Evolutionary conservation across 164 flowering plant genomes (phyloP), one percentile per base, ranked within the genome.

Genomic region (Platanus orientalis): DNA sequence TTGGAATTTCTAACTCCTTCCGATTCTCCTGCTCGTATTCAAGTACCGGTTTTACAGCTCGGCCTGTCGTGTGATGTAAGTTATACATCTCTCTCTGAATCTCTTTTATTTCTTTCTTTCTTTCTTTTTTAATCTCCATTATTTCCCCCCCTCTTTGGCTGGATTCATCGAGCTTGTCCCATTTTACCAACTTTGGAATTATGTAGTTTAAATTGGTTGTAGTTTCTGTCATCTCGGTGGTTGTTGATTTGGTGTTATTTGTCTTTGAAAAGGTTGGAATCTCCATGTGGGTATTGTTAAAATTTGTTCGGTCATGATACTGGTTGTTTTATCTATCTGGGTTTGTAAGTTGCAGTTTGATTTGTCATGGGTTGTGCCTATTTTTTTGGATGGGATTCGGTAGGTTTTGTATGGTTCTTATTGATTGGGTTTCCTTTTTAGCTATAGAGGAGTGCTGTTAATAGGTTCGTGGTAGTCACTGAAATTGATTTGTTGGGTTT

Each of bases 31-130:
- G 79, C 84, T 64, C 57, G 56, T 53, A 64, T 61, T 63, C 61
- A 64, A 66, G 19, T n/a, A 66, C 78, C 84, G 87, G 71, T 69
- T 75, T 78, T 72, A 36, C 69, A 74, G 80, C 69, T 66, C 64
- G 34, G 54, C 86, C 80, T 62, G 21, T 69, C 76, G 39, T 71
- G 61, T 49, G 28, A 49, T 52, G 65, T 64, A 67, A 69, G 62
- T 61, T 50, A 0, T 29, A 27, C 11, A n/a, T 24, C 50, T 50
- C 65, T 51, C 14, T 48, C 42, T 57, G 12, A 25, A 4, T 59
- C 54, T 53, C 51, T 28, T 4, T 28, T 26, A 6, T 30, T n/a
- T 55, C n/a, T 49, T 36, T 39, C 25, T 54, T 34, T 58, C 45
- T 57, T 34, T 68, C 29, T 20, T 51, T 27, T 42, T 26, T 53